Evolutionary conservation across 192 early-diverging fungal species (phyloP).

Genomic region (Thoreauomyces humboldtii): DNA sequence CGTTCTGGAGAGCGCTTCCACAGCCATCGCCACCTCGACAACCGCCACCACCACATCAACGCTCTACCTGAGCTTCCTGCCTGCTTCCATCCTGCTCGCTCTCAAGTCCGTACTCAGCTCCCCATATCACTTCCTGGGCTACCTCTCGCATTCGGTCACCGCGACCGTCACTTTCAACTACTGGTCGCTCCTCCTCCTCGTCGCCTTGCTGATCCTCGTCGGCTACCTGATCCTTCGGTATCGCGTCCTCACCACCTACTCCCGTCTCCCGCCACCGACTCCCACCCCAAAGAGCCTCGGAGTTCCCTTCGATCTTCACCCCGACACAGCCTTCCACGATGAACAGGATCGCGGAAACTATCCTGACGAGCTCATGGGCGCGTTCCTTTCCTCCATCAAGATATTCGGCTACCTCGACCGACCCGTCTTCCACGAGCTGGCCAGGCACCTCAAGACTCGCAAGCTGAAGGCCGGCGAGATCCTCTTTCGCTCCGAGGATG

Average conservation of each 20-base stretch:
- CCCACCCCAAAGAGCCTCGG: slow-evolving; percentile 26
- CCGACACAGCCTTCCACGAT: slow-evolving; percentile 59
- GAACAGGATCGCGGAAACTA: slow-evolving; percentile 42
- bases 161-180: slow-evolving; percentile 42
- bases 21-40: too few species aligned
- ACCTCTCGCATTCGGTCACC: slow-evolving; percentile 29
- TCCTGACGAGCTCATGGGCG: slow-evolving; percentile 73
- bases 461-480: slow-evolving; percentile 53
- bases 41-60: too few species aligned
- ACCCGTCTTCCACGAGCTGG: slow-evolving; percentile 94
- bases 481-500: slow-evolving; percentile 55
- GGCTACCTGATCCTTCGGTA: slow-evolving; percentile 66
- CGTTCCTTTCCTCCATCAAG: slow-evolving; percentile 74
- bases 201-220: neutral
- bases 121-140: slow-evolving; percentile 17
- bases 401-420: slow-evolving; percentile 97
- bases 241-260: slow-evolving; percentile 69
- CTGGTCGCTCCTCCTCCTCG: slow-evolving; percentile 30
- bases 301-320: slow-evolving; percentile 71
- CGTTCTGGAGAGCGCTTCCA: too few species aligned
- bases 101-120: slow-evolving; percentile 7
- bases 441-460: slow-evolving; percentile 74
- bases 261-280: slow-evolving; percentile 56
- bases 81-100: slow-evolving; percentile 3
- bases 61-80: neutral